Percentiles rank a stretch among this genome's conserved stretches.
These are phyloP conservation scores for Aspergillus hiratsukae DNA, from an alignment of 2,329 filamentous ascomycete genomes.

Conservation along the genomic window DNA sequence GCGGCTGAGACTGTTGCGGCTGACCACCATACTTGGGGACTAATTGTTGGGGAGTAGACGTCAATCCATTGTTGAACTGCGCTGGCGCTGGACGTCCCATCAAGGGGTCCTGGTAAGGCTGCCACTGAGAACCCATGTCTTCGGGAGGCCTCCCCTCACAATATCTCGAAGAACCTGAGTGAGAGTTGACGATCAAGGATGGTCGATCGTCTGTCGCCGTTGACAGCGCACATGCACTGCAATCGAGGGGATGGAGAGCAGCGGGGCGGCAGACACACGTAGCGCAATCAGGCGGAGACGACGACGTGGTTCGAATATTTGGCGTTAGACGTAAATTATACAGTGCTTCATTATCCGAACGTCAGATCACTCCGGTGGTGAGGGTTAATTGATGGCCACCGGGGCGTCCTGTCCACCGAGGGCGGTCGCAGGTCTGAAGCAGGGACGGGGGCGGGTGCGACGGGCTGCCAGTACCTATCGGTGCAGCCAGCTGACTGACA, in stretches of 20 bases:
- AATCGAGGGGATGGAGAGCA: slow-evolving; percentile 25
- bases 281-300: slow-evolving; percentile 23
- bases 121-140: slow-evolving; percentile 60
- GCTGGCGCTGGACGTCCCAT: slow-evolving; percentile 59
- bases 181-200: slow-evolving; percentile 6
- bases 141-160: slow-evolving; percentile 7
- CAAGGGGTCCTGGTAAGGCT: slow-evolving; percentile 61
- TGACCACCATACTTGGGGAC: slow-evolving; percentile 47
- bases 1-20: slow-evolving; percentile 47
- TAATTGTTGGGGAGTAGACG: slow-evolving; percentile 46
- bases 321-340: slow-evolving; percentile 16
- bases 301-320: slow-evolving; percentile 20
- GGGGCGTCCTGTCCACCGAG: neutral
- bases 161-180: slow-evolving; percentile 7
- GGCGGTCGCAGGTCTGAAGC: slow-evolving; percentile 15
- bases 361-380: slow-evolving; percentile 8
- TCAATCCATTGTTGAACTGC: slow-evolving; percentile 57
- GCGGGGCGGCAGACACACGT: slow-evolving; percentile 25
- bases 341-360: slow-evolving; percentile 23
- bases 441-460: slow-evolving; percentile 11
- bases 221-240: slow-evolving; percentile 26
- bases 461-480: slow-evolving; percentile 7
- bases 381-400: neutral
- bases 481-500: slow-evolving; percentile 16
- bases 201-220: slow-evolving; percentile 18